A percentile compares a stretch with the other conserved stretches of the same genome.
phyloP scores from a whole-genome alignment of 176 grass and related monocot species.

The Aegilops bicornis region DNA sequence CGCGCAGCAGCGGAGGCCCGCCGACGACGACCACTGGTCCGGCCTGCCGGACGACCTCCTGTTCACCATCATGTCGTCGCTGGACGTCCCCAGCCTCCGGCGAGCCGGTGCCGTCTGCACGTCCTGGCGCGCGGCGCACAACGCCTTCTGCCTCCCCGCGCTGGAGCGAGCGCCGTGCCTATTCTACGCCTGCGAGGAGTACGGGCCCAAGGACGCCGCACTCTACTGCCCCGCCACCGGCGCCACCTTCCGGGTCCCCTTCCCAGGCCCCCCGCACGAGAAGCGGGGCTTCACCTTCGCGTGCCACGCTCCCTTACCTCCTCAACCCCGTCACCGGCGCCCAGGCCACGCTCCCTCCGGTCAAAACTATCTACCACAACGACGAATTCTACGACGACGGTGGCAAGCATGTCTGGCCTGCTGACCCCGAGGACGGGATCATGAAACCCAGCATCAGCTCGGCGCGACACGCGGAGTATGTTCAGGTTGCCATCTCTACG shows the following conservation, averaged over 20 bases:
- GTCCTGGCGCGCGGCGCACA: too few relatives aligned
- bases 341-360: not conserved
- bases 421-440: not conserved
- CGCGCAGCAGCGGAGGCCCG: too few relatives aligned
- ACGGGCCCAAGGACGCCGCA: not conserved
- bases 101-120: too few relatives aligned
- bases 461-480: too few relatives aligned
- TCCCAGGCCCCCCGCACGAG: not conserved
- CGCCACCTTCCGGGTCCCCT: not conserved
- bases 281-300: not conserved
- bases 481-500: too few relatives aligned
- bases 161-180: not conserved
- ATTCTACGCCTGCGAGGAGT: not conserved
- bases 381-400: not conserved
- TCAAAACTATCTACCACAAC: not conserved
- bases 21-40: too few relatives aligned
- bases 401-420: not conserved
- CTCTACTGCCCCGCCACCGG: not conserved
- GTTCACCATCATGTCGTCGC: too few relatives aligned
- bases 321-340: not conserved
- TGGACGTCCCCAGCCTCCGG: too few relatives aligned
- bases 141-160: not conserved
- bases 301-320: not conserved
- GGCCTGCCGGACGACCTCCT: too few relatives aligned
- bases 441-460: too few relatives aligned